Base-by-base conservation (phyloP, 2,329 filamentous ascomycete species). In the Ophiostoma fasciatum region DNA sequence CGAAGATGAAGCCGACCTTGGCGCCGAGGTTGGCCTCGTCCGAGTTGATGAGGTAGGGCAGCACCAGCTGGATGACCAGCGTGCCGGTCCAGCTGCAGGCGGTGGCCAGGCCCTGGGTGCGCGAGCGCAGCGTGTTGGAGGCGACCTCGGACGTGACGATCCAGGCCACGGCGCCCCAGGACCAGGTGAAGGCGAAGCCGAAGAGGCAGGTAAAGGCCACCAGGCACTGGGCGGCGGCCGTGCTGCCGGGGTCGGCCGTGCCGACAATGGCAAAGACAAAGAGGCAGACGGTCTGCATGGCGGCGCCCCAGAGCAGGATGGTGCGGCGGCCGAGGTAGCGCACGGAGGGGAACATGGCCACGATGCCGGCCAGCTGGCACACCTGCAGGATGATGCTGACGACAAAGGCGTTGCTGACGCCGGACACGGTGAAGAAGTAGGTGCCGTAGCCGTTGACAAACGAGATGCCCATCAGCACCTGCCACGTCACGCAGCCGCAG, bases 401-500 rank as follows among this genome's bases (percentile, higher is more conserved):
- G 45, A 64, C 61, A 46, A 73, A 73, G 9, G 67, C 60, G 36
- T 66, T 59, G 15, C 62, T 58, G 3, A 72, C 63, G 30, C 63
- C 57, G 21, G 68, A 66, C 64, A 73, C 73, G 45, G 66, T 61
- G 48, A 73, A 68, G 57, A 73, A 73, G 49, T 72, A 73, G 3
- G 68, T 71, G 15, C 60, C 58, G 44, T 66, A 68, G 3, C 59
- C 59, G 10, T 55, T 58, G 28, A 71, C 56, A 9, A 35, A 35
- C 8, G 33, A 35, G n/a, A 35, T 35, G 10, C 33, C 33, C 8
- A 17, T 21, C 18, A 35, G 26, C 1, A 35, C 33, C 26, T 35
- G 33, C 33, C 25, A 35, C 11, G 64, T 55, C 7, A 71, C 26
- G 17, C 25, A 28, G 18, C 33, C 33, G 26, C 26, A 28, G 18